Percentiles rank a stretch among this genome's conserved stretches.
Conservation (phyloP, 345 rosid genomes). For the Viola odorata region DNA sequence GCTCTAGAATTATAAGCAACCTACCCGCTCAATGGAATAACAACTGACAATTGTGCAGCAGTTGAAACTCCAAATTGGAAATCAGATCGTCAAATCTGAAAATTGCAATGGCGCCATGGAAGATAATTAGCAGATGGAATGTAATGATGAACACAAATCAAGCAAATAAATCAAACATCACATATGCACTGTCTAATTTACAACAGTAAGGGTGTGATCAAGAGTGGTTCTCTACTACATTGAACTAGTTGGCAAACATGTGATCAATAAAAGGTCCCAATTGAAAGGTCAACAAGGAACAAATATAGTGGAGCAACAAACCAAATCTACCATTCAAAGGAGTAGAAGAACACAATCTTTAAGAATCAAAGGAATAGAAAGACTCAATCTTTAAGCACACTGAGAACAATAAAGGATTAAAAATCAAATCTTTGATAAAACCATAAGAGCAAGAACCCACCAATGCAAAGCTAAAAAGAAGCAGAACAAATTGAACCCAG, state of each 20-base stretch:
- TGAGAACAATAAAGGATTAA: too few species aligned
- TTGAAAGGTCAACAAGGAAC: not conserved
- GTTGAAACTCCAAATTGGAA: conserved; percentile 8
- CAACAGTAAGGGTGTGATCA: not conserved
- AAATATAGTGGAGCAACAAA: not conserved
- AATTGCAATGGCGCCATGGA: conserved; percentile 5
- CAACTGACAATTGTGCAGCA: conserved; percentile 2
- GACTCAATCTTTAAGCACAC: too few species aligned
- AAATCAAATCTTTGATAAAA: too few species aligned
- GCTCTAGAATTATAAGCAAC: conserved; percentile 1
- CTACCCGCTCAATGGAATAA: conserved; percentile 19
- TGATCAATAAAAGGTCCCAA: not conserved
- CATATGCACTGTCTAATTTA: not conserved
- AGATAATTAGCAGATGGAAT: not conserved
- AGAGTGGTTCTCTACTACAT: not conserved
- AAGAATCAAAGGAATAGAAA: not conserved
- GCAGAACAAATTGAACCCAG: too few species aligned
- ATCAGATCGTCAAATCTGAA: conserved; percentile 27
- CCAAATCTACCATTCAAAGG: not conserved
- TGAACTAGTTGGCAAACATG: not conserved
- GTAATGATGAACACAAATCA: not conserved
- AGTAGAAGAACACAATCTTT: conserved; percentile 1
- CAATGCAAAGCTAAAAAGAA: not conserved
- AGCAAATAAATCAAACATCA: not conserved
- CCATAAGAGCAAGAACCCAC: conserved; percentile 7